A percentile compares a stretch with the other conserved stretches of the same genome.
phyloP scores from a whole-genome alignment of 495 filamentous ascomycete species.

The Hypoxylon rickii region DNA sequence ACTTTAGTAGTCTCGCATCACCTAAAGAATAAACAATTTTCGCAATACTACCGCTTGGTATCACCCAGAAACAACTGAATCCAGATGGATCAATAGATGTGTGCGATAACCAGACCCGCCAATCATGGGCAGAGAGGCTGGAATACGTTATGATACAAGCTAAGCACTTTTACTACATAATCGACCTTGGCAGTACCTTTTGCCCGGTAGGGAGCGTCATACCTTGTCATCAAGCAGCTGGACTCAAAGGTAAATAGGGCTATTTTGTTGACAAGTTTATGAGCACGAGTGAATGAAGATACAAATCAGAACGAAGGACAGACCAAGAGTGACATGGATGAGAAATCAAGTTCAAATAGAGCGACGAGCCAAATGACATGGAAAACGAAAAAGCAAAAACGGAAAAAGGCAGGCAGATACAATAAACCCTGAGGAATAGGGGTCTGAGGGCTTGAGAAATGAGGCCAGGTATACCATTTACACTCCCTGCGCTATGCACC shows the following conservation, averaged over 20 bases:
- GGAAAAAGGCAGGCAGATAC: conserved; percentile 25
- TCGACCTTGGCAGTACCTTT: too few species aligned
- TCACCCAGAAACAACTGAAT: too few species aligned
- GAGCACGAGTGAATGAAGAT: conserved; percentile 5
- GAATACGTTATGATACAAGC: too few species aligned
- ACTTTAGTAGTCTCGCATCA: too few species aligned
- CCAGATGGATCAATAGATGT: too few species aligned
- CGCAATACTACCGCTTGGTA: too few species aligned
- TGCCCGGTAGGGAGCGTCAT: not conserved
- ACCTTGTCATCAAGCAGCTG: not conserved
- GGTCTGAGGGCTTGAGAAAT: conserved; percentile 42
- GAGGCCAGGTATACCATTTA: conserved; percentile 64
- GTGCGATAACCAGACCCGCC: too few species aligned
- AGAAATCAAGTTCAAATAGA: conserved; percentile 7
- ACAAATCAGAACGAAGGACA: not conserved
- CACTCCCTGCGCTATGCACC: conserved; percentile 67
- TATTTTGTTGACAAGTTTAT: not conserved
- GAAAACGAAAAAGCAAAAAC: conserved; percentile 17
- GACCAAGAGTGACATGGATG: not conserved
- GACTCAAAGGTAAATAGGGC: too few species aligned
- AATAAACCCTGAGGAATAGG: conserved; percentile 25
- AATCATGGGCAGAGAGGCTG: too few species aligned
- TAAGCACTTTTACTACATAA: too few species aligned
- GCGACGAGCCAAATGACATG: too few species aligned
- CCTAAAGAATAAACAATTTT: too few species aligned